phyloP scores from a whole-genome alignment of 1,284 basidiomycete genomes.

The Ceratobasidium sp. region DNA sequence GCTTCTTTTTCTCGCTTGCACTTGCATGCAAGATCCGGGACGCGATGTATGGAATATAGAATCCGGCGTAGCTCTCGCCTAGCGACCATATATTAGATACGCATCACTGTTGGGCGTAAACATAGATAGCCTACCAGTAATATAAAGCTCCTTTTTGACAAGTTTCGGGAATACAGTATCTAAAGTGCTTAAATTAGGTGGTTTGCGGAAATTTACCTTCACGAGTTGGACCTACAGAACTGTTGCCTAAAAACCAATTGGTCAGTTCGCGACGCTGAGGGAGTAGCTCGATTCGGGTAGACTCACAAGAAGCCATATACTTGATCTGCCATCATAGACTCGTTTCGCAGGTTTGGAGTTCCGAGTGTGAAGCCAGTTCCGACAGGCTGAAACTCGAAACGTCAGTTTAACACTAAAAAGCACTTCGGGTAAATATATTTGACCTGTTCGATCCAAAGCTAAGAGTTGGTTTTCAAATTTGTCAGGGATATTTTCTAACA shows the following conservation, averaged over 20 bases:
- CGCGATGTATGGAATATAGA: constrained; percentile 61
- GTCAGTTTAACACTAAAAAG: neutral
- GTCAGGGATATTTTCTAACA: neutral
- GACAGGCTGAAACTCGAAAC: constrained; percentile 56
- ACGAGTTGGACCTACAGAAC: neutral
- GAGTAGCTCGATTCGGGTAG: no score
- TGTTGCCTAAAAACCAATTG: constrained; percentile 17
- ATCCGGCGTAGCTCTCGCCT: constrained; percentile 29
- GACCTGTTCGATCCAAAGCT: no score
- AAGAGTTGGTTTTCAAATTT: no score
- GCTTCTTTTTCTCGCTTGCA: constrained; percentile 48
- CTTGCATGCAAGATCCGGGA: constrained; percentile 52
- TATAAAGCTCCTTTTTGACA: constrained; percentile 51
- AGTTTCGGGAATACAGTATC: constrained; percentile 48
- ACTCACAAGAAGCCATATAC: constrained; percentile 54
- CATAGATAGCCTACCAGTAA: constrained; percentile 54
- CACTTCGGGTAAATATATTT: no score
- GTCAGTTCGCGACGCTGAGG: neutral
- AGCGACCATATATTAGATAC: neutral
- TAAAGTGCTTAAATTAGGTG: neutral
- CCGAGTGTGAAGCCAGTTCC: constrained; percentile 59
- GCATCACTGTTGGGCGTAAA: constrained; percentile 47
- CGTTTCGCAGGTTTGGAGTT: constrained; percentile 54
- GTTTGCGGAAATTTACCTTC: neutral
- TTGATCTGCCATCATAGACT: constrained; percentile 56